phyloP scores from a whole-genome alignment of 106 monocot species.

The Triglochin maritima region DNA sequence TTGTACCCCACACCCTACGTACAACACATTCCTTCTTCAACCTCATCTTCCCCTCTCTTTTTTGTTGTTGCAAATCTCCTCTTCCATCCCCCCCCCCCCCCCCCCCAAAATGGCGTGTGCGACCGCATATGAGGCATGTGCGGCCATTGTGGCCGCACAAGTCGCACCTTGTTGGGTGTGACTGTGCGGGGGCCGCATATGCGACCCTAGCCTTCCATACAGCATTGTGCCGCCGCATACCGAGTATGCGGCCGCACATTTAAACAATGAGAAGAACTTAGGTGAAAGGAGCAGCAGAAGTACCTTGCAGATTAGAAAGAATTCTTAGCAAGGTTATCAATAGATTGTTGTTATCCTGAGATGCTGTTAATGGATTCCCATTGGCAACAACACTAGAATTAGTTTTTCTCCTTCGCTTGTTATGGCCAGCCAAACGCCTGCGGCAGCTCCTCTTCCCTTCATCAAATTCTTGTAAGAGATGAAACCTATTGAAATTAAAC shows the following conservation, averaged over 20 bases:
- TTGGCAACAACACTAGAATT: constrained; percentile 19
- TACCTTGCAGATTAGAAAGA: constrained; percentile 45
- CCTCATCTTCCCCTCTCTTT: too few relatives aligned
- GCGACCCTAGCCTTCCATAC: background rate
- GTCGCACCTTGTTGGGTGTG: background rate
- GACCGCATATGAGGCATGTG: too few relatives aligned
- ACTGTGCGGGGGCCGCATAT: background rate
- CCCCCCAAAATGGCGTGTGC: too few relatives aligned
- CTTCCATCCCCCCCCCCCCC: too few relatives aligned
- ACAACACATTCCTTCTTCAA: too few relatives aligned
- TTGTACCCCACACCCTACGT: too few relatives aligned
- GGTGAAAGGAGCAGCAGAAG: background rate
- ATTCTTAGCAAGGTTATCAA: constrained; percentile 39
- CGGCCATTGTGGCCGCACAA: too few relatives aligned
- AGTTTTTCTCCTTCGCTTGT: constrained; percentile 43
- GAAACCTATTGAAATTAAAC: constrained; percentile 29
- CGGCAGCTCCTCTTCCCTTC: constrained; percentile 60
- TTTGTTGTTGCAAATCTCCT: too few relatives aligned
- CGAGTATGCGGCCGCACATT: background rate
- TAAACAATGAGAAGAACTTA: background rate
- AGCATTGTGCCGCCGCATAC: too few relatives aligned
- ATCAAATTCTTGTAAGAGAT: constrained; percentile 66
- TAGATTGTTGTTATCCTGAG: constrained; percentile 24
- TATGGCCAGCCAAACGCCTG: constrained; percentile 50
- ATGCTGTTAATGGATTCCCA: constrained; percentile 25